Evolutionary conservation across 2,329 filamentous ascomycete species (phyloP), one percentile per base, ranked within the genome.

Genomic region (Cladosporium colombiae): DNA sequence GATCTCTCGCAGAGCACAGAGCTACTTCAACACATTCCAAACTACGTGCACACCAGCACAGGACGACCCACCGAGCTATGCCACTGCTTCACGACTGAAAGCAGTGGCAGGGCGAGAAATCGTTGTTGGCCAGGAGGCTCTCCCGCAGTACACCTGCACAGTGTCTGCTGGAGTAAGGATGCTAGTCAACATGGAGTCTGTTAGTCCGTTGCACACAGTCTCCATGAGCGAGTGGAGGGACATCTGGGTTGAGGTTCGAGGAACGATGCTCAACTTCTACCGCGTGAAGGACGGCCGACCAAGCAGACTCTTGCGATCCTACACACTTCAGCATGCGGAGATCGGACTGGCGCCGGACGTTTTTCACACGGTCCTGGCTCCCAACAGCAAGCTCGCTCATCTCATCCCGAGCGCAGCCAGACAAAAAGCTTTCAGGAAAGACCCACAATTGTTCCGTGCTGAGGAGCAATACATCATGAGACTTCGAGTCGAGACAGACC

Each of bases 261-360:
- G 90, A 11, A 92, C 90, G 0, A 84, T 88, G 49, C 82, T 93
- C 69, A 85, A 84, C 73, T 79, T 93, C 31, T 83, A 91, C 78
- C 83, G 85, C 61, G 81, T 85, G 63, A 91, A 90, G 77, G 72
- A 81, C 77, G 65, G 76, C 74, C 67, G 84, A 82, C 69, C 89
- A 78, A 85, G 85, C 23, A 81, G 81, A 64, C 77, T 92, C 44
- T 80, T 91, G 68, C 86, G 83, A 74, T 85, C 84, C n/a, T 93
- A 91, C 74, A 90, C 87, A 62, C 81, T 93, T 57, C 85, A 91
- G 69, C 88, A 92, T 74, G 90, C 90, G 25, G 90, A 93, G 76
- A 86, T 90, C 25, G 90, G 90, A 13, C 85, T 92, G 68, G 90
- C 91, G 11, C 85, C 87, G 18, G 90, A 93, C 76, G 89, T 91